Evolutionary conservation across 2,329 filamentous ascomycete species (phyloP).

Genomic region (Fusarium keratoplasticum): DNA sequence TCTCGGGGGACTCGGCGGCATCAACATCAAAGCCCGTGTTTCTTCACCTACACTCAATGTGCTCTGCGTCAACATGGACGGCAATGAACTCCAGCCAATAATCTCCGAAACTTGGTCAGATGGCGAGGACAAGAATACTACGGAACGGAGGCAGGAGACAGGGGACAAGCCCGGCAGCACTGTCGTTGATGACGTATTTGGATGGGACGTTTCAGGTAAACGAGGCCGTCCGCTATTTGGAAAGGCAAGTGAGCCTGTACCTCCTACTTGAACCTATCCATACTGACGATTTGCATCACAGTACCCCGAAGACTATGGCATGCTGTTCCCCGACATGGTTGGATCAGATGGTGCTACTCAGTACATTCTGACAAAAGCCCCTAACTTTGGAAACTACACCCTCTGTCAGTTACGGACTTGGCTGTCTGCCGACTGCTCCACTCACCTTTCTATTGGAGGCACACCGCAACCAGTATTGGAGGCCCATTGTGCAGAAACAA

Average conservation of each 20-base stretch:
- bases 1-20: neutral
- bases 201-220: neutral
- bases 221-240: neutral
- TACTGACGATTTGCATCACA: neutral
- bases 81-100: neutral
- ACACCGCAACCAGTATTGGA: neutral
- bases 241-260: neutral
- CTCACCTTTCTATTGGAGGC: neutral
- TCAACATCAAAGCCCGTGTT: neutral
- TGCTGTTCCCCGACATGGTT: neutral
- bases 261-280: neutral
- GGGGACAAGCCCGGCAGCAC: neutral
- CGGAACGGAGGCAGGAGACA: neutral
- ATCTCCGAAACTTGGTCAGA: neutral
- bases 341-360: neutral
- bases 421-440: neutral
- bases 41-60: neutral
- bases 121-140: neutral
- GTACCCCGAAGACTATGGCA: neutral
- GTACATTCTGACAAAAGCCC: neutral
- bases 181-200: neutral
- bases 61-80: neutral
- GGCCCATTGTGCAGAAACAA: neutral
- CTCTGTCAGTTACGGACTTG: neutral
- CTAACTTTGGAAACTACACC: neutral